phyloP scores from a whole-genome alignment of 345 rosid genomes.

The Acer yangbiense region DNA sequence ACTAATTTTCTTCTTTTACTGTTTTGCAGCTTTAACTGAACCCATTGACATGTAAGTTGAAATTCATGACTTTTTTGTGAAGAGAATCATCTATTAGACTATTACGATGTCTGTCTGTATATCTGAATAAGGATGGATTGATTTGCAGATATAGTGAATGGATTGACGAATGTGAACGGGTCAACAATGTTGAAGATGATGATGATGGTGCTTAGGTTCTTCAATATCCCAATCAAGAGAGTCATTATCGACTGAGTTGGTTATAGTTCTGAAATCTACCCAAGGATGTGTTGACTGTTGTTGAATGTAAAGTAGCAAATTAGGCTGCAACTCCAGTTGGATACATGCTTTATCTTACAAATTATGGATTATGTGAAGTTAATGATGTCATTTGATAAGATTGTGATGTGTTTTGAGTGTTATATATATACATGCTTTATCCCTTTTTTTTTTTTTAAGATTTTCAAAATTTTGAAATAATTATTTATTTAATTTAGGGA shows the following conservation, averaged over 20 bases:
- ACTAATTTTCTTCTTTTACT: slow-evolving; percentile 7
- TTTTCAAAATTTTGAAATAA: too few relatives aligned
- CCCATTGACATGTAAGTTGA: slow-evolving; percentile 88
- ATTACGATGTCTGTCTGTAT: not conserved
- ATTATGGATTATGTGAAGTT: too few relatives aligned
- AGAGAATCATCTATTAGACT: not conserved
- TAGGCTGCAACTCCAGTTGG: not conserved
- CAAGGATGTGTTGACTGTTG: not conserved
- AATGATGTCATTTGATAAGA: not conserved
- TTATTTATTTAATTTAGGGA: too few relatives aligned
- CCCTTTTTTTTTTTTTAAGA: too few relatives aligned
- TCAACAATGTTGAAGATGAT: slow-evolving; percentile 65
- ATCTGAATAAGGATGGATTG: not conserved
- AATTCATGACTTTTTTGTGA: not conserved
- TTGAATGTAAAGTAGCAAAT: not conserved
- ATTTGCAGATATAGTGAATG: slow-evolving; percentile 86
- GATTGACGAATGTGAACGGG: slow-evolving; percentile 96
- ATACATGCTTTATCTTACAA: not conserved
- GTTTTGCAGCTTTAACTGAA: slow-evolving; percentile 79
- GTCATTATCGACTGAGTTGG: not conserved
- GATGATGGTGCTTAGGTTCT: slow-evolving; percentile 56
- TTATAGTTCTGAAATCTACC: not conserved
- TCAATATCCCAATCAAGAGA: not conserved
- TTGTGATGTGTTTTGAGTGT: too few relatives aligned
- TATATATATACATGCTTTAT: too few relatives aligned